Evolutionary conservation across 495 filamentous ascomycete species (phyloP).

Genomic region (Darksidea phi): DNA sequence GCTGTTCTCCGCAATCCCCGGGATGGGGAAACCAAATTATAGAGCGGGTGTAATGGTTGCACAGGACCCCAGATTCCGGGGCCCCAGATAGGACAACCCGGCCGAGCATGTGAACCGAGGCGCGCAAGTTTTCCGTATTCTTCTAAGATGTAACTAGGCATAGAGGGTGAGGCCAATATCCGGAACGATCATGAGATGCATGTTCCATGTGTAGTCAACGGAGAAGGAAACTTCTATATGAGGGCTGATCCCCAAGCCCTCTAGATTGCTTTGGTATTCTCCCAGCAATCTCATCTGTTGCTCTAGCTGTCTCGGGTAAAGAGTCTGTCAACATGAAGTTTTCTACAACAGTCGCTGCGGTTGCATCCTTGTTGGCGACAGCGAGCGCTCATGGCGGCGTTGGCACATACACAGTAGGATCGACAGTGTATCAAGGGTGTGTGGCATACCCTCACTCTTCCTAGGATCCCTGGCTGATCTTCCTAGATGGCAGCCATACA

Average conservation of each 20-base stretch:
- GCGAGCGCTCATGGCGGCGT: conserved; percentile 36
- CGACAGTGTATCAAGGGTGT: conserved; percentile 29
- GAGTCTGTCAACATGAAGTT: conserved; percentile 21
- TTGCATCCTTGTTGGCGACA: conserved; percentile 22
- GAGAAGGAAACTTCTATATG: conserved; percentile 11
- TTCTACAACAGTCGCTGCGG: conserved; percentile 10
- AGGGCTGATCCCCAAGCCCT: conserved; percentile 13
- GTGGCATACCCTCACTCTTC: neutral
- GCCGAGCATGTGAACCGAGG: conserved; percentile 11
- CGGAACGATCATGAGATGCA: conserved; percentile 1
- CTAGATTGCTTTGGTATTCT: conserved; percentile 1
- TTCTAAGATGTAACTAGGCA: conserved; percentile 4
- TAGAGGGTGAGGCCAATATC: conserved; percentile 19
- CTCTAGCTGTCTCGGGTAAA: neutral
- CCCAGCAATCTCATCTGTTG: neutral
- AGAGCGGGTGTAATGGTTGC: neutral
- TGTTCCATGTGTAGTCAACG: conserved; percentile 17
- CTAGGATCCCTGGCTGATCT: conserved; percentile 4
- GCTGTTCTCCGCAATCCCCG: neutral
- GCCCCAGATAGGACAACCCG: conserved; percentile 5
- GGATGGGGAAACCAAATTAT: neutral
- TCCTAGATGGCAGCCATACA: conserved; percentile 32
- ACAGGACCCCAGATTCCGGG: conserved; percentile 25
- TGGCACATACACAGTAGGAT: conserved; percentile 29
- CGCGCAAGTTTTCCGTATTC: neutral